Evolutionary conservation across 306 rosid species (phyloP), one percentile per base, ranked within the genome.

Genomic region (Pachyrhizus erosus): DNA sequence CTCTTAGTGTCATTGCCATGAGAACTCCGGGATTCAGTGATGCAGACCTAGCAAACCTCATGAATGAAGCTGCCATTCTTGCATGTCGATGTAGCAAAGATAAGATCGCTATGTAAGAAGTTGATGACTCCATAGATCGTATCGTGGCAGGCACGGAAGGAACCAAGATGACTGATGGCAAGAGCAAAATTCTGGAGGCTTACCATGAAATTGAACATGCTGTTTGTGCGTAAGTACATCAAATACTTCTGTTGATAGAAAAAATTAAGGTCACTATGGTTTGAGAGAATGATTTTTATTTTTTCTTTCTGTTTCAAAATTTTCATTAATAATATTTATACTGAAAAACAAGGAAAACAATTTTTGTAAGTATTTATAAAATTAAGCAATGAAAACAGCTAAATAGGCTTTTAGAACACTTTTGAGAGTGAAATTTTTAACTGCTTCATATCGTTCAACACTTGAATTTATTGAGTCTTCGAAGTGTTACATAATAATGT

Each of bases 181-280:
- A 91, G 90, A 89, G 64, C 90, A 90, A 87, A 80, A 90, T 79
- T 78, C 89, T 93, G 0, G 96, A 91, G 58, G 96, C 97, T 68
- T 93, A 91, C 73, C 97, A 93, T 67, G 97, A 91, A 89, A 84
- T 93, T 54, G 96, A 96, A 11, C 97, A 93, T n/a, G 92, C 97
- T 13, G 79, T 91, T 78, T 93, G 96, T 39, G 97, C 96, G 96
- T 93, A 86, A 91, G 94, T 91, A 31, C 70, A 86, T 76, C 68
- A 83, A 43, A 14, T 46, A 11, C 84, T 26, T 49, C 7, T 17
- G 48, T 37, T 71, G 7, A 57, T 58, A 42, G 42, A 11, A 39
- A 33, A 80, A 23, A 9, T n/a, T 33, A 17, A n/a, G 12, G 45
- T 23, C 13, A 7, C 21, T 3, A 7, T 9, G 13, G 12, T 66